phyloP scores from a whole-genome alignment of 805 yeast genomes.

The Metschnikowia rubicola region DNA sequence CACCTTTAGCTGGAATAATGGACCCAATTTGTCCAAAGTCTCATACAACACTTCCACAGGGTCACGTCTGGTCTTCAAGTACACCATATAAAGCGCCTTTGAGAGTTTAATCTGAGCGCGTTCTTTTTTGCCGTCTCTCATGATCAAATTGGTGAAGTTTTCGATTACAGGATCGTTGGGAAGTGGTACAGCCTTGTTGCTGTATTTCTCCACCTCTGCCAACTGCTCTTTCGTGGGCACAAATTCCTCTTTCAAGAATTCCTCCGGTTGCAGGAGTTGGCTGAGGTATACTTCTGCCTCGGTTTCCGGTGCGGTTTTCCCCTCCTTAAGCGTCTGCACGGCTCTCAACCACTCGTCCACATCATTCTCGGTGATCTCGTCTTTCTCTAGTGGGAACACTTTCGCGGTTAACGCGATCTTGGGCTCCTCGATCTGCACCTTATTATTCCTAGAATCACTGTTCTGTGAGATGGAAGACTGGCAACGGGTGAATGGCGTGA shows the following conservation, averaged over 20 bases:
- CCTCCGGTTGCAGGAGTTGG: slow-evolving; percentile 37
- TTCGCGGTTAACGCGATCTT: slow-evolving; percentile 29
- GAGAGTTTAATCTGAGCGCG: slow-evolving; percentile 70
- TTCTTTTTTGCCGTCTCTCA: slow-evolving; percentile 89
- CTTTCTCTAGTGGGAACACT: slow-evolving; percentile 37
- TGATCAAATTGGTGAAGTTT: slow-evolving; percentile 78
- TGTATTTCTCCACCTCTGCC: slow-evolving; percentile 49
- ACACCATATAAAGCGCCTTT: slow-evolving; percentile 76
- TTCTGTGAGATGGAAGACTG: slow-evolving; percentile 4
- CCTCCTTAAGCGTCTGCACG: slow-evolving; percentile 36
- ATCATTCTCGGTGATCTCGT: slow-evolving; percentile 36
- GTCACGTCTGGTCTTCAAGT: slow-evolving; percentile 67
- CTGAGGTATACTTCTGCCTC: slow-evolving; percentile 37
- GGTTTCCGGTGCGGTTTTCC: slow-evolving; percentile 31
- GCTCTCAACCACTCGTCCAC: slow-evolving; percentile 48
- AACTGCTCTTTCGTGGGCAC: slow-evolving; percentile 66
- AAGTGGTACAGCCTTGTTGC: slow-evolving; percentile 54
- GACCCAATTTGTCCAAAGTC: slow-evolving; percentile 78
- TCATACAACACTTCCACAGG: slow-evolving; percentile 75
- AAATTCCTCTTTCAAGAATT: slow-evolving; percentile 35
- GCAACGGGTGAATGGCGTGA: slow-evolving; percentile 2
- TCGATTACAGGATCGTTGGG: slow-evolving; percentile 67
- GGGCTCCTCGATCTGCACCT: slow-evolving; percentile 3
- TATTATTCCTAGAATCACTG: not conserved
- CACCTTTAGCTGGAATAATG: slow-evolving; percentile 73